These are phyloP conservation scores for Myriosclerotinia duriaeana DNA, from an alignment of 2,329 filamentous ascomycete species.

Conservation along the genomic window DNA sequence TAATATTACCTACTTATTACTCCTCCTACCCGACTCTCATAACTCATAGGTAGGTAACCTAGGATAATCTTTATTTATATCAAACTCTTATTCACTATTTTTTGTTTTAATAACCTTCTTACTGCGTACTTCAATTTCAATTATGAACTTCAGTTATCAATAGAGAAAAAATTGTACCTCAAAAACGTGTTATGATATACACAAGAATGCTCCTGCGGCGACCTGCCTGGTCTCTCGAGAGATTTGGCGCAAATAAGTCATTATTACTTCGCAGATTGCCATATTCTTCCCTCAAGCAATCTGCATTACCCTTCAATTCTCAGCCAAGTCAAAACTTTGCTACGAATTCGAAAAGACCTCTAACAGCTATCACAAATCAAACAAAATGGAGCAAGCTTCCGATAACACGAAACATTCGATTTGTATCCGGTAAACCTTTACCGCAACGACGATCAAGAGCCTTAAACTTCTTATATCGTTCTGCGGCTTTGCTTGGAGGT, in stretches of 20 bases:
- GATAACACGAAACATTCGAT: constrained; percentile 28
- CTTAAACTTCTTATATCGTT: constrained; percentile 63
- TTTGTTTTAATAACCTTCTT: too few relatives aligned
- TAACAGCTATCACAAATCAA: constrained; percentile 7
- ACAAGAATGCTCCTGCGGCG: constrained; percentile 33
- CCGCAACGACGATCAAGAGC: constrained; percentile 50
- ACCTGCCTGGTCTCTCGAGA: constrained; percentile 30
- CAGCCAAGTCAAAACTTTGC: constrained; percentile 2
- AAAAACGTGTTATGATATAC: constrained; percentile 3
- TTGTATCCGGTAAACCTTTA: constrained; percentile 53
- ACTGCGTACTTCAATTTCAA: not conserved
- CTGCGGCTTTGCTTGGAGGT: constrained; percentile 71
- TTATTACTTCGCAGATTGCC: constrained; percentile 19
- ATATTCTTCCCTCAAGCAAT: not conserved
- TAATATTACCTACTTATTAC: too few relatives aligned
- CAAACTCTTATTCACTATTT: too few relatives aligned
- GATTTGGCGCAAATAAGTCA: constrained; percentile 22
- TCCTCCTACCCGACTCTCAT: too few relatives aligned
- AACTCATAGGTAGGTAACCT: too few relatives aligned
- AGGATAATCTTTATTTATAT: too few relatives aligned
- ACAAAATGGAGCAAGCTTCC: constrained; percentile 22
- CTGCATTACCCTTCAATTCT: not conserved
- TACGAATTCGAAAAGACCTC: constrained; percentile 4
- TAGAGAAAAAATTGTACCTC: not conserved
- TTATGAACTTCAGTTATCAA: constrained; percentile 6